Evolutionary conservation across 176 grass and related monocot species (phyloP).

Genomic region (Sorghum bicolor): DNA sequence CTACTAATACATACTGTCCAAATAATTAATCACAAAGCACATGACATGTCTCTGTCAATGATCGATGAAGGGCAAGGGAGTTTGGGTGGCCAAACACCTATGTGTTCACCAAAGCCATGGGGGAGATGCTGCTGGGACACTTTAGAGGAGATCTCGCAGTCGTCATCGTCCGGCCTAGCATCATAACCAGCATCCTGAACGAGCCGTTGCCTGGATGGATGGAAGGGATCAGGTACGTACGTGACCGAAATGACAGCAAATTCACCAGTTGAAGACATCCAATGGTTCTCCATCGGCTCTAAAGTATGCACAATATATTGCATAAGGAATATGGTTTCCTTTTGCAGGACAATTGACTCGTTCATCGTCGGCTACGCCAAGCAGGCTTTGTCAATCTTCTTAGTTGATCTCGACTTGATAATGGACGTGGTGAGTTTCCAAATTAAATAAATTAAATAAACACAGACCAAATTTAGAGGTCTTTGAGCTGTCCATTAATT

Average conservation of each 20-base stretch:
- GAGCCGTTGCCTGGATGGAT: conserved; percentile 76
- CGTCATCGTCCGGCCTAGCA: conserved; percentile 59
- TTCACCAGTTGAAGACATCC: neutral
- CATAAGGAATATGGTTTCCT: neutral
- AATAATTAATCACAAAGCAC: neutral
- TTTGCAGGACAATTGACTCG: conserved; percentile 55
- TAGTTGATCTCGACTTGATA: conserved; percentile 33
- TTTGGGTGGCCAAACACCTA: conserved; percentile 85
- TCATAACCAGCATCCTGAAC: conserved; percentile 60
- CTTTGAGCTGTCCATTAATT: too few relatives aligned
- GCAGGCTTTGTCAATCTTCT: conserved; percentile 42
- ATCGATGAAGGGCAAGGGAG: conserved; percentile 46
- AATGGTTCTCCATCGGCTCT: neutral
- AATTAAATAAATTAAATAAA: too few relatives aligned
- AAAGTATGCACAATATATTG: too few relatives aligned
- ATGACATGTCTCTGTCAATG: neutral
- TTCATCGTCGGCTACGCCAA: conserved; percentile 51
- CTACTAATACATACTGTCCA: too few relatives aligned
- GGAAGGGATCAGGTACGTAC: conserved; percentile 38
- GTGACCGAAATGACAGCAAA: neutral
- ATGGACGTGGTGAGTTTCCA: conserved; percentile 49
- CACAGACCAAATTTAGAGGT: too few relatives aligned
- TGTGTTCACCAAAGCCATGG: conserved; percentile 79
- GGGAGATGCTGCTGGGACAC: conserved; percentile 61
- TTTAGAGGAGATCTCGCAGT: conserved; percentile 47